Evolutionary conservation across 371 early-diverging fungal genomes (phyloP), one percentile per base, ranked within the genome.

Genomic region (Mucor racemosus): DNA sequence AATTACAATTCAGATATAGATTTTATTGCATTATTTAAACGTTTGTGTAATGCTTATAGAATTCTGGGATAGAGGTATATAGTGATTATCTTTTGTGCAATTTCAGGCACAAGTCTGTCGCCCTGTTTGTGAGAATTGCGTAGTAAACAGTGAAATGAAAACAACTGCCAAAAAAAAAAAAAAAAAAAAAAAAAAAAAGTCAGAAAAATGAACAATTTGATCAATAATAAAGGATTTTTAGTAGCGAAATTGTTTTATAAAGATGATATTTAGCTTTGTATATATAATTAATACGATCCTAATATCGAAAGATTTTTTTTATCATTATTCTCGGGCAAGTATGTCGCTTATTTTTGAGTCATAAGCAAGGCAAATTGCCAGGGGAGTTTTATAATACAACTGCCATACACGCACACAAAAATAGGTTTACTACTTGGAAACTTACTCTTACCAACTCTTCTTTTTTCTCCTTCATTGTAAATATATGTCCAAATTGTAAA

Each of bases 281-380:
- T 26, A 26, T 3, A 26, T 26, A 26, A 26, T 26, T 44, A 17
- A 44, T 44, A 44, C 44, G 15, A 44, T 44, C 17, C 7, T 17
- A 44, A 44, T n/a, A 44, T 44, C 44, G 44, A 44, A 44, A 44
- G 44, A 44, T 44, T 15, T 44, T 44, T 44, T 44, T 44, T 7
- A n/a, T 7, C 7, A 44, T 7, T 15, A 44, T 44, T 44, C 17
- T 44, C 17, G 7, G 44, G 44, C 44, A n/a, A n/a, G 1, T 42
- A 6, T 42, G 17, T 44, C 44, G 15, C 19, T 4, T 21, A 0
- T 26, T 26, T 40, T 60, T 61, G 61, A 61, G 50, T 61, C 50
- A 61, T 48, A 61, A 60, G 39, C n/a, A 40, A 60, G 60, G 60
- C 46, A 62, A 50, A 38, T 60, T 17, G 13, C 38, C 33, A 33